Conservation (phyloP, 768 basidiomycete genomes). For the Cantharellus cinnabarinus region DNA sequence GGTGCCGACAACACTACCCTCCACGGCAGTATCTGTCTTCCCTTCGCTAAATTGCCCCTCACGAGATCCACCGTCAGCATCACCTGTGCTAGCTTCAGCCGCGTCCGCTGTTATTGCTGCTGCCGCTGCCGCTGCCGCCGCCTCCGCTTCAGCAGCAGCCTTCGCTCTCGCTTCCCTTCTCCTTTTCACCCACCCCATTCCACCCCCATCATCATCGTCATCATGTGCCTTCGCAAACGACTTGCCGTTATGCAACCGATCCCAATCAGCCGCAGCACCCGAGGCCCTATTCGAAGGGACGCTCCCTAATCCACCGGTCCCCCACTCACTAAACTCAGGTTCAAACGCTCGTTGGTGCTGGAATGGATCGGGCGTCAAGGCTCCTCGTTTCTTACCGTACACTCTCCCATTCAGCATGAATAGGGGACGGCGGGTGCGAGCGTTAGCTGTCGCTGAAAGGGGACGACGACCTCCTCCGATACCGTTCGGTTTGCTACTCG, state of each 20-base stretch:
- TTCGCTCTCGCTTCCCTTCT: constrained; percentile 38
- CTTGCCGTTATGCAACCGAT: constrained; percentile 16
- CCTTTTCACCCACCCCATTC: constrained; percentile 63
- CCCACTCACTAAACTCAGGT: constrained; percentile 85
- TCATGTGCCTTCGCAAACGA: constrained; percentile 14
- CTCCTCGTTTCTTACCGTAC: constrained; percentile 30
- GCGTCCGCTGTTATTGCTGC: neutral
- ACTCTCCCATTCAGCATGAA: constrained; percentile 74
- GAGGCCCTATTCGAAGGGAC: constrained; percentile 11
- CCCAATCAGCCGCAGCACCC: constrained; percentile 20
- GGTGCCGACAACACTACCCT: neutral
- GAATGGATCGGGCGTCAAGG: constrained; percentile 9
- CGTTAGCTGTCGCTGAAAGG: neutral
- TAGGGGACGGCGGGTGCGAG: constrained; percentile 20
- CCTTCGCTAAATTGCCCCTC: neutral
- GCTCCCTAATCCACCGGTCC: constrained; percentile 69
- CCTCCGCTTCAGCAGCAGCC: constrained; percentile 27
- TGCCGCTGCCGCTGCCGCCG: constrained; percentile 5
- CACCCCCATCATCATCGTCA: constrained; percentile 66
- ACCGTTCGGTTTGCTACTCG: constrained; percentile 14
- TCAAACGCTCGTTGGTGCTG: constrained; percentile 20
- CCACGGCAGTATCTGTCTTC: neutral
- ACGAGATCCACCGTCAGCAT: neutral
- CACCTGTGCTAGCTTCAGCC: neutral
- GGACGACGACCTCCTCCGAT: neutral